phyloP scores from a whole-genome alignment of 2,329 filamentous ascomycete genomes.

The Cladosporium phlei region DNA sequence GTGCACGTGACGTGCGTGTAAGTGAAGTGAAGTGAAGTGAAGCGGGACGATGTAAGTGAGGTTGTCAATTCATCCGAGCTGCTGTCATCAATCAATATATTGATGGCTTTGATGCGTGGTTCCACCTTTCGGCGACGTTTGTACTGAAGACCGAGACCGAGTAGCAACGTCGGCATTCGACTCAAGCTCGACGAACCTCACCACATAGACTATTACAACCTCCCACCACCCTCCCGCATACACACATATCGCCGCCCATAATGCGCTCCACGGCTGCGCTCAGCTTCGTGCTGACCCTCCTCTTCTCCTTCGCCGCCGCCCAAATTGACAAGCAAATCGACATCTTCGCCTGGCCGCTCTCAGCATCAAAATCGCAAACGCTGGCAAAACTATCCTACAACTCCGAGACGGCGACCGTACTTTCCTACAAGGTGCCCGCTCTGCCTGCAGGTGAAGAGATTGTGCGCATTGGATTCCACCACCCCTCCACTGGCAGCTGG shows the following conservation, averaged over 20 bases:
- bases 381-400: conserved; percentile 43
- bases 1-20: no score
- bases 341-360: conserved; percentile 35
- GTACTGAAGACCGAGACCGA: not conserved
- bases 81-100: conserved; percentile 1
- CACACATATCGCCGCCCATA: conserved; percentile 17
- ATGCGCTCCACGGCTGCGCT: conserved; percentile 36
- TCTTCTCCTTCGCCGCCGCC: conserved; percentile 30
- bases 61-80: not conserved
- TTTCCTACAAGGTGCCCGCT: conserved; percentile 35
- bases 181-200: no score
- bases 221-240: not conserved
- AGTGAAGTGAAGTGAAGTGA: no score
- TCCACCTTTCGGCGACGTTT: not conserved
- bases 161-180: no score
- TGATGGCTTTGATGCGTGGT: not conserved
- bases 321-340: conserved; percentile 26
- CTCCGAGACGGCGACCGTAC: conserved; percentile 36
- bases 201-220: no score
- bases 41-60: not conserved
- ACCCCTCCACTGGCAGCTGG: conserved; percentile 34
- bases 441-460: conserved; percentile 34
- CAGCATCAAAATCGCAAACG: conserved; percentile 33
- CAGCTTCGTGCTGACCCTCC: conserved; percentile 32
- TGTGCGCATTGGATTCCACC: conserved; percentile 42